phyloP scores from a whole-genome alignment of 805 yeast species.

The Myxozyma neglecta region DNA sequence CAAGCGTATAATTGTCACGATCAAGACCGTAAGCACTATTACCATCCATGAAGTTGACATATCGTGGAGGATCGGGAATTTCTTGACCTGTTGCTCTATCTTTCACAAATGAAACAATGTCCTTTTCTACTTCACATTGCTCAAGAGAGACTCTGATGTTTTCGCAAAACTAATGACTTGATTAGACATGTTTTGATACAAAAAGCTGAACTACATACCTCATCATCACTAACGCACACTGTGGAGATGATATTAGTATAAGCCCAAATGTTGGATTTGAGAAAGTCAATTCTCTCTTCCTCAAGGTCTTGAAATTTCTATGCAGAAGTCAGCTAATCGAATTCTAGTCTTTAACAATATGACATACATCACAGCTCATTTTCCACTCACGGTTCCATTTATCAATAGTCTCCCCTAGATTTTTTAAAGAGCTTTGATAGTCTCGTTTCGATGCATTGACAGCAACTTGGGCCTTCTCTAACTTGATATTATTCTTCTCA shows the following conservation, averaged over 20 bases:
- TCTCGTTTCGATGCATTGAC: constrained; percentile 48
- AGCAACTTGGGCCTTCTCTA: constrained; percentile 50
- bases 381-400: constrained; percentile 75
- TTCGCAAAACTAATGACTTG: constrained; percentile 57
- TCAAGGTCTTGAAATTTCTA: constrained; percentile 63
- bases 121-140: constrained; percentile 61
- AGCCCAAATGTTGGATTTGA: constrained; percentile 74
- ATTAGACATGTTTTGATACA: not conserved
- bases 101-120: constrained; percentile 55
- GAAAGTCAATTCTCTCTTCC: constrained; percentile 65
- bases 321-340: not conserved
- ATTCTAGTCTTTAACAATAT: not conserved
- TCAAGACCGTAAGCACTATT: constrained; percentile 38
- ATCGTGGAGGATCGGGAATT: constrained; percentile 58
- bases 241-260: constrained; percentile 73
- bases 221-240: constrained; percentile 76
- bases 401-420: constrained; percentile 57
- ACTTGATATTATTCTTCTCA: constrained; percentile 57
- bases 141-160: constrained; percentile 66
- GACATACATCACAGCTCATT: constrained; percentile 48
- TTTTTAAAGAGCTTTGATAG: constrained; percentile 56
- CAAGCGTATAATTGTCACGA: constrained; percentile 38
- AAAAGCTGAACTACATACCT: constrained; percentile 1
- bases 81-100: constrained; percentile 64
- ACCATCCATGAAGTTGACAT: constrained; percentile 59